phyloP scores from a whole-genome alignment of 352 stramenopile genomes.

The Pelagophyceae sp. region DNA sequence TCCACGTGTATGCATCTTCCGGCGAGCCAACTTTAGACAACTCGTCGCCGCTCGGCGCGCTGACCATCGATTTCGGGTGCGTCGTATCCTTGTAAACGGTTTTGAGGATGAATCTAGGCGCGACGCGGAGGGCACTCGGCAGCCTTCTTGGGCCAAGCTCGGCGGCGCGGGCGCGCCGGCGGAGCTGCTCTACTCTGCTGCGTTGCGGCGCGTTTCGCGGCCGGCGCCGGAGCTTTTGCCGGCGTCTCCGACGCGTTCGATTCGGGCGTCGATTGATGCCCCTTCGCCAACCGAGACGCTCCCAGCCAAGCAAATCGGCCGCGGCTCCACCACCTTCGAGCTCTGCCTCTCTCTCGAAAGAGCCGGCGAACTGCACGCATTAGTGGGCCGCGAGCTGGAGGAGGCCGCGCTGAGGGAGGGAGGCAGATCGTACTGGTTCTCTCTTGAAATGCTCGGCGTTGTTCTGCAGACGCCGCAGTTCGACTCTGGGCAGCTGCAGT shows the following conservation, averaged over 20 bases:
- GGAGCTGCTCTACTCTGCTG: background rate
- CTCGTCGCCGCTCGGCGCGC: background rate
- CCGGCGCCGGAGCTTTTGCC: too few species aligned
- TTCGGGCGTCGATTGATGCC: background rate
- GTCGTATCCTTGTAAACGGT: too few species aligned
- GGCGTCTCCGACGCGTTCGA: background rate
- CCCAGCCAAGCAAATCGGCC: conserved; percentile 5
- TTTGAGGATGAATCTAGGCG: too few species aligned
- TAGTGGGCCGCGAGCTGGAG: background rate
- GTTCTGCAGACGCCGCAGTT: conserved; percentile 10
- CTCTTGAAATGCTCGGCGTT: background rate
- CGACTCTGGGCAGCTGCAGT: background rate
- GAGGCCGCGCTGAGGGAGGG: background rate
- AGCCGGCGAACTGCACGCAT: background rate
- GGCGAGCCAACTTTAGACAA: background rate
- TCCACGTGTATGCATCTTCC: background rate
- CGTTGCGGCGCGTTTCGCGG: too few species aligned
- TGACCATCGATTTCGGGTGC: background rate
- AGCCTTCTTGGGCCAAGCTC: background rate
- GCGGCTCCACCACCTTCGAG: background rate
- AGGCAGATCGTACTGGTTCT: background rate
- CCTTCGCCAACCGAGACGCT: background rate
- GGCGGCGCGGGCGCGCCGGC: background rate
- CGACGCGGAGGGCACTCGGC: background rate
- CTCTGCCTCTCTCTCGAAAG: conserved; percentile 12